Evolutionary conservation across 805 yeast genomes (phyloP), one percentile per base, ranked within the genome.

Genomic region (Debaryomyces hansenii): DNA sequence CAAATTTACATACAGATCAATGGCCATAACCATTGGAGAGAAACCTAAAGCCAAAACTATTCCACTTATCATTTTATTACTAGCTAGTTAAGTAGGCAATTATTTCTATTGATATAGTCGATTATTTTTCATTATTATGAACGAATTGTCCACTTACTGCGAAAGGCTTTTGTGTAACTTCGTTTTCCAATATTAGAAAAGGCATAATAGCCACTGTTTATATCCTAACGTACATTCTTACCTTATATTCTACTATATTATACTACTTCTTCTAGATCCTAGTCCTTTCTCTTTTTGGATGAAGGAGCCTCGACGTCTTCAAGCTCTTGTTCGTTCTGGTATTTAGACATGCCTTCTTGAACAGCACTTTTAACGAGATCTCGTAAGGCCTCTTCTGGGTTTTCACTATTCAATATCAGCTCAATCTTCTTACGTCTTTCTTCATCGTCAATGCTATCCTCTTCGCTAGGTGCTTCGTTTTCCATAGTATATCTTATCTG

Each of bases 341-440:
- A 65, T 35, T 63, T 55, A 14, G 61, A 53, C 62, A 80, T 62
- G 41, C 84, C 84, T 41, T 79, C 77, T 37, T 83, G 79, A 4
- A 91, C 84, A 9, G 86, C 83, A 11, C 79, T 79, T 52, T 80
- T 70, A 28, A 91, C 81, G 55, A 85, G 79, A 36, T 81, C 81
- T 57, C 85, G 81, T 38, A 91, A 70, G 24, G 82, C 86, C 51
- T 82, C 88, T 61, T 90, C 96, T 3, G 92, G 89, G 57, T 89
- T 84, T 4, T 84, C 95, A 46, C 95, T 83, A 51, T 82, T 77
- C 51, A 90, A 77, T 20, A 92, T 89, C 34, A 76, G 79, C 57
- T 86, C 87, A 20, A 92, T 70, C 58, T 78, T 73, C 54, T 72
- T 70, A 53, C 94, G 77, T 57, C 85, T 81, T 43, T 77, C 84